Conservation (phyloP, 139 green algal genomes). For the Marvania coccoides region DNA sequence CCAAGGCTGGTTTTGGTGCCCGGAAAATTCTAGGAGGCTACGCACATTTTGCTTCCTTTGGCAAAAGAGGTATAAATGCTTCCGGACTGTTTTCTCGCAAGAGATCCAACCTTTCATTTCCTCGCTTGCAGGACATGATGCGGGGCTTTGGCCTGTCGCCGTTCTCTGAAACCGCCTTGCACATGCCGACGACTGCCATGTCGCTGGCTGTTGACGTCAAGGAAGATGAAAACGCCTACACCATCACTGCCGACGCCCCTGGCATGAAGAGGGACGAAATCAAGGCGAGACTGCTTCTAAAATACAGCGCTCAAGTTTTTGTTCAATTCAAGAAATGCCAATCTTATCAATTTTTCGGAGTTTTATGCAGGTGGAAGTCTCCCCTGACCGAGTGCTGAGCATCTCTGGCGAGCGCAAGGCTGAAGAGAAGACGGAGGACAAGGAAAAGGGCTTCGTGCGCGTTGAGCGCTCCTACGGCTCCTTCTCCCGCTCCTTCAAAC, state of each 20-base stretch:
- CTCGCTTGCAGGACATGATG: conserved; percentile 6
- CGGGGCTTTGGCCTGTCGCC: conserved; percentile 3
- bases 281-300: no score
- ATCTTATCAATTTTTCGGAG: no score
- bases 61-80: no score
- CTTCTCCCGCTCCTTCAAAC: conserved; percentile 2
- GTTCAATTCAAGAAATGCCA: no score
- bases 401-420: conserved; percentile 5
- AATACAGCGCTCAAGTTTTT: no score
- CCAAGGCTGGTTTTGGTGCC: no score
- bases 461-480: conserved; percentile 2
- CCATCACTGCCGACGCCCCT: not conserved
- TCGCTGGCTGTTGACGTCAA: conserved; percentile 1
- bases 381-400: conserved; percentile 1
- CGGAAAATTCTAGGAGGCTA: no score
- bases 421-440: not conserved
- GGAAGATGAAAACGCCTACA: not conserved
- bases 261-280: conserved; percentile 1
- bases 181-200: no score
- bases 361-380: not conserved
- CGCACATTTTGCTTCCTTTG: no score
- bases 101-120: not conserved
- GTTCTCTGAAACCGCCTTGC: no score
- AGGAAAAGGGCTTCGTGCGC: not conserved
- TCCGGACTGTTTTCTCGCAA: no score